Percentiles rank a stretch among this genome's conserved stretches.
Conservation (phyloP, 2,329 filamentous ascomycete genomes). For the Neopestalotiopsis sp. region DNA sequence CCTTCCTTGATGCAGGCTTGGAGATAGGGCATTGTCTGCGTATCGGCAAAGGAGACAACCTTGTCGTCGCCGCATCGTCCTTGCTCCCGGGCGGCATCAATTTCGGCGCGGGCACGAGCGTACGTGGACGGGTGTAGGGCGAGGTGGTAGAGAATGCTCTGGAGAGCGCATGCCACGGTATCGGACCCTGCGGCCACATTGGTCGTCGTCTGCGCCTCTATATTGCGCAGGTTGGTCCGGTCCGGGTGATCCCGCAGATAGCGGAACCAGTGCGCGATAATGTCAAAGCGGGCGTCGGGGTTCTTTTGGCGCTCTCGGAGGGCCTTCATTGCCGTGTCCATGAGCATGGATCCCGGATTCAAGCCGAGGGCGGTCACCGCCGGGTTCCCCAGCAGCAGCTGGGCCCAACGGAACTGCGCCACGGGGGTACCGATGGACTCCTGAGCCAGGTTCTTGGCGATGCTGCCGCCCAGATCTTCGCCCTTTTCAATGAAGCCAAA, state of each 20-base stretch:
- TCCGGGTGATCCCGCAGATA: slow-evolving; percentile 8
- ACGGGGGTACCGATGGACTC: not conserved
- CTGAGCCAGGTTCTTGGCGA: slow-evolving; percentile 28
- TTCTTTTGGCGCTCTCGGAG: slow-evolving; percentile 14
- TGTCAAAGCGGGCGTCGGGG: slow-evolving; percentile 11
- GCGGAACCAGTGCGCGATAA: slow-evolving; percentile 14
- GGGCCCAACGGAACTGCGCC: not conserved
- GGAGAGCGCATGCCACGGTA: slow-evolving; percentile 16
- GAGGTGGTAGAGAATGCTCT: slow-evolving; percentile 19
- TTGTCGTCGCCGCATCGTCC: slow-evolving; percentile 16
- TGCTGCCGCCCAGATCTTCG: slow-evolving; percentile 38
- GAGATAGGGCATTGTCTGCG: slow-evolving; percentile 30
- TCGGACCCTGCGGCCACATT: slow-evolving; percentile 15
- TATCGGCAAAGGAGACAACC: slow-evolving; percentile 22
- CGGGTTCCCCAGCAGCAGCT: slow-evolving; percentile 27
- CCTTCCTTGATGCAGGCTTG: slow-evolving; percentile 32
- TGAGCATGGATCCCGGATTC: slow-evolving; percentile 23
- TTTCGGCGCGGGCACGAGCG: slow-evolving; percentile 19
- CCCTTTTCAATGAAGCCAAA: slow-evolving; percentile 38
- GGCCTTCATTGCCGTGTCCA: slow-evolving; percentile 21
- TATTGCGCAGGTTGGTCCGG: slow-evolving; percentile 14
- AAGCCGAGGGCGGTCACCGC: slow-evolving; percentile 23
- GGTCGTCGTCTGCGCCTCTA: slow-evolving; percentile 9
- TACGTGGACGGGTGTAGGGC: slow-evolving; percentile 7
- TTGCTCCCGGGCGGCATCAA: slow-evolving; percentile 19